A percentile compares a stretch with the other conserved stretches of the same genome.
phyloP scores from a whole-genome alignment of 2,329 filamentous ascomycete genomes.

The Fusarium drepaniforme region DNA sequence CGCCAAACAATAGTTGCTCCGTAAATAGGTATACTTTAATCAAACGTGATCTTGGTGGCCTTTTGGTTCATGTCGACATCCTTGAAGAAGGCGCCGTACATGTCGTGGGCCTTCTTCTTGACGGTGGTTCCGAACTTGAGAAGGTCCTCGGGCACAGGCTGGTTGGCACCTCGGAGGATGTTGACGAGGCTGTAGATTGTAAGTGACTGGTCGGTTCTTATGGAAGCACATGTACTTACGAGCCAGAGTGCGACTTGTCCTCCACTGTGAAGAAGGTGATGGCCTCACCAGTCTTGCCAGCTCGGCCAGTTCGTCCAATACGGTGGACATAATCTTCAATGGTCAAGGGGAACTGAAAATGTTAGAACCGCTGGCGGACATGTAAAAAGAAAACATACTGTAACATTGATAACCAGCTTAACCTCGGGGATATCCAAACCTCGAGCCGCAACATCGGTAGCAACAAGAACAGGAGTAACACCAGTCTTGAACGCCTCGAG shows the following conservation, averaged over 20 bases:
- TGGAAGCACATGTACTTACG: constrained; percentile 66
- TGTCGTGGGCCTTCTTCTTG: constrained; percentile 98
- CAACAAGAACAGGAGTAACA: constrained; percentile 84
- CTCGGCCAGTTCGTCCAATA: constrained; percentile 94
- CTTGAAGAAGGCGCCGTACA: constrained; percentile 96
- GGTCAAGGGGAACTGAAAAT: constrained; percentile 81
- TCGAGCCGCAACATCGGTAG: constrained; percentile 95
- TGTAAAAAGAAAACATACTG: constrained; percentile 58
- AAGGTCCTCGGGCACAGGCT: constrained; percentile 89
- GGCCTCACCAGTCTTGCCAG: constrained; percentile 88
- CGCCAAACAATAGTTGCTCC: constrained; percentile 45
- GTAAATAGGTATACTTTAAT: constrained; percentile 55
- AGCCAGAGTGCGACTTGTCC: constrained; percentile 91
- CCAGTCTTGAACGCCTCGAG: constrained; percentile 93
- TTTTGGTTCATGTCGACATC: constrained; percentile 86
- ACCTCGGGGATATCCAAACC: constrained; percentile 96
- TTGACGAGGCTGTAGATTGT: constrained; percentile 79
- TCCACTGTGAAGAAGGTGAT: constrained; percentile 96
- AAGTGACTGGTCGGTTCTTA: constrained; percentile 1
- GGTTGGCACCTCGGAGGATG: constrained; percentile 92
- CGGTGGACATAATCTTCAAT: constrained; percentile 98
- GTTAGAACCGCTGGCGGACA: not conserved
- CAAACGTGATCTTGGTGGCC: constrained; percentile 93
- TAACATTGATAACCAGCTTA: constrained; percentile 94
- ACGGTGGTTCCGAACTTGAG: constrained; percentile 98